These are phyloP conservation scores for Neocatenulostroma microsporum DNA, from an alignment of 2,329 filamentous ascomycete genomes.

Conservation along the genomic window DNA sequence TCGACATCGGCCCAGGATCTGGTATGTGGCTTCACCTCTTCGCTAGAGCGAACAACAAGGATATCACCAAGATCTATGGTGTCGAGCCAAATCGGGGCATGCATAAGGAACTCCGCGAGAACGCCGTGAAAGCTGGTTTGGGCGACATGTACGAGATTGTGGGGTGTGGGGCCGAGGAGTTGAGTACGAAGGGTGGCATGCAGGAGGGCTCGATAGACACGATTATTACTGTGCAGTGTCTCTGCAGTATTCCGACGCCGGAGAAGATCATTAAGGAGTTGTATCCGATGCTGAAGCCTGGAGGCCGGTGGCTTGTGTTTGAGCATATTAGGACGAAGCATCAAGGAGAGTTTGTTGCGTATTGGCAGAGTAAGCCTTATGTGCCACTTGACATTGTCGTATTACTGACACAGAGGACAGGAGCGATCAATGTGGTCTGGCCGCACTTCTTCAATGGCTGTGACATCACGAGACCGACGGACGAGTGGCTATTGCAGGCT, in stretches of 20 bases:
- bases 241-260: constrained; percentile 58
- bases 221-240: constrained; percentile 53
- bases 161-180: constrained; percentile 54
- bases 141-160: constrained; percentile 54
- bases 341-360: constrained; percentile 24
- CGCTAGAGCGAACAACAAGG: constrained; percentile 20
- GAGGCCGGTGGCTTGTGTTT: constrained; percentile 56
- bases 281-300: constrained; percentile 52
- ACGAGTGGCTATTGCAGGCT: constrained; percentile 28
- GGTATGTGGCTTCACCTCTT: constrained; percentile 56
- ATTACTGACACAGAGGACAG: constrained; percentile 10
- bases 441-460: constrained; percentile 30
- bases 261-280: constrained; percentile 48
- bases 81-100: constrained; percentile 56
- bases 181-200: constrained; percentile 40
- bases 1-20: constrained; percentile 56
- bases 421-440: constrained; percentile 27
- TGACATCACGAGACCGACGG: constrained; percentile 28
- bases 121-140: constrained; percentile 47
- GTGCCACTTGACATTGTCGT: constrained; percentile 2
- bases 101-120: constrained; percentile 41
- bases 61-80: constrained; percentile 47
- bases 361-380: constrained; percentile 29
- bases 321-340: constrained; percentile 49
- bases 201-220: constrained; percentile 48